Percentiles rank a stretch among this genome's conserved stretches.
These are phyloP conservation scores for Tetrapisispora iriomotensis DNA, from an alignment of 805 yeast species.

Conservation along the genomic window DNA sequence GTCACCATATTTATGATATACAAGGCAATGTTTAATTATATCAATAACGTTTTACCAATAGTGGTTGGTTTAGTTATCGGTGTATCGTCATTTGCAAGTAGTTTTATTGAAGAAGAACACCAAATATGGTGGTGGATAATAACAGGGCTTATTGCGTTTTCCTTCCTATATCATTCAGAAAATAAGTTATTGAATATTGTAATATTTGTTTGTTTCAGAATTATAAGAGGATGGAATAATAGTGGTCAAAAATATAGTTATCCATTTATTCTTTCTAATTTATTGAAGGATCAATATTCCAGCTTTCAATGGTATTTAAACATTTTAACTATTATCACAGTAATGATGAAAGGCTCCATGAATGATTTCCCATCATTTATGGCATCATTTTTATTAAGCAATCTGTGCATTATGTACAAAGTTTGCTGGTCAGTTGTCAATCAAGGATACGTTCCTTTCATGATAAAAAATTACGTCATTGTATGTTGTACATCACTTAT, in stretches of 20 bases:
- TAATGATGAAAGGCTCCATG: constrained; percentile 17
- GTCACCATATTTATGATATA: not conserved
- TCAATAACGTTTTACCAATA: constrained; percentile 11
- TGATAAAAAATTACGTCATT: not conserved
- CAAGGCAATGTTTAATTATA: constrained; percentile 2
- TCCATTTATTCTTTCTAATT: constrained; percentile 38
- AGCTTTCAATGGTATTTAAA: constrained; percentile 41
- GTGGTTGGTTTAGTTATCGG: constrained; percentile 34
- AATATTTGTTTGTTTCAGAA: constrained; percentile 35
- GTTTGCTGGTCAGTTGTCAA: constrained; percentile 41
- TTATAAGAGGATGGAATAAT: constrained; percentile 75
- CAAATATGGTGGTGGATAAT: constrained; percentile 88
- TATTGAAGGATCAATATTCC: constrained; percentile 28
- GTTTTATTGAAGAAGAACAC: constrained; percentile 91
- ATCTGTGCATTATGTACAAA: constrained; percentile 45
- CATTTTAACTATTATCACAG: constrained; percentile 29
- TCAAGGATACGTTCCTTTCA: constrained; percentile 43
- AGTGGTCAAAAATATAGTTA: constrained; percentile 76
- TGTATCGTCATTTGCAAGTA: constrained; percentile 67
- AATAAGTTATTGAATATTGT: constrained; percentile 9
- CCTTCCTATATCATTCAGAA: constrained; percentile 1
- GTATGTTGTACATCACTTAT: constrained; percentile 7
- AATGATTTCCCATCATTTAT: constrained; percentile 34
- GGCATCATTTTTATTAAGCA: constrained; percentile 36
- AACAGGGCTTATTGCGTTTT: constrained; percentile 25